phyloP scores from a whole-genome alignment of 352 stramenopile genomes.

The Globisporangium iwayamae region DNA sequence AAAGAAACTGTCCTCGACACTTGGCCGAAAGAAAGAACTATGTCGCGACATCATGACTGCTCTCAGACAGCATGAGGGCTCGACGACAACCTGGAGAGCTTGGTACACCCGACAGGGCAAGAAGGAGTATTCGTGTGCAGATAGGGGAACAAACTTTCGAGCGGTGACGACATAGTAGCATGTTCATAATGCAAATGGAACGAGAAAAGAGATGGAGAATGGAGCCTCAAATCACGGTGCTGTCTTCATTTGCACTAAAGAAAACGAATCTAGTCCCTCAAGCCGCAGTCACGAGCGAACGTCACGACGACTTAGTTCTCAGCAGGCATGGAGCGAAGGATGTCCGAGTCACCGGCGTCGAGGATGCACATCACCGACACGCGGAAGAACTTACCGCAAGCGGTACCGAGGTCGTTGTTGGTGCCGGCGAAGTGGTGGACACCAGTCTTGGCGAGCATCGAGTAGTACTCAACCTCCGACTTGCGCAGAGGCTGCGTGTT shows the following conservation, averaged over 20 bases:
- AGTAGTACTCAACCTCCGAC: slow-evolving; percentile 99
- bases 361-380: slow-evolving; percentile 96
- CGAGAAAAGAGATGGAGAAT: background rate
- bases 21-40: too few relatives aligned
- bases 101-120: too few relatives aligned
- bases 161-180: background rate
- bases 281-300: background rate
- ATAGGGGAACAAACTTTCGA: too few relatives aligned
- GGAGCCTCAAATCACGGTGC: slow-evolving; percentile 16
- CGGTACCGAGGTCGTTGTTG: slow-evolving; percentile 98
- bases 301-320: slow-evolving; percentile 29
- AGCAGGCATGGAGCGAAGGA: slow-evolving; percentile 83
- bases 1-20: too few relatives aligned
- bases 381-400: slow-evolving; percentile 99
- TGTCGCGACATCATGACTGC: too few relatives aligned
- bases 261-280: background rate
- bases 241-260: slow-evolving; percentile 7
- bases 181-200: background rate
- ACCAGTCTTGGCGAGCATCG: slow-evolving; percentile 98
- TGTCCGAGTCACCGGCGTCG: slow-evolving; percentile 99
- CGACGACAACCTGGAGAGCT: too few relatives aligned
- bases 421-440: slow-evolving; percentile 98
- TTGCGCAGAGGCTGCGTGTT: slow-evolving; percentile 99
- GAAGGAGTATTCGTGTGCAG: too few relatives aligned
- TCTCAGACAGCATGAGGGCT: background rate